Evolutionary conservation across 257 asterid species (phyloP).

Genomic region (Lavandula angustifolia): DNA sequence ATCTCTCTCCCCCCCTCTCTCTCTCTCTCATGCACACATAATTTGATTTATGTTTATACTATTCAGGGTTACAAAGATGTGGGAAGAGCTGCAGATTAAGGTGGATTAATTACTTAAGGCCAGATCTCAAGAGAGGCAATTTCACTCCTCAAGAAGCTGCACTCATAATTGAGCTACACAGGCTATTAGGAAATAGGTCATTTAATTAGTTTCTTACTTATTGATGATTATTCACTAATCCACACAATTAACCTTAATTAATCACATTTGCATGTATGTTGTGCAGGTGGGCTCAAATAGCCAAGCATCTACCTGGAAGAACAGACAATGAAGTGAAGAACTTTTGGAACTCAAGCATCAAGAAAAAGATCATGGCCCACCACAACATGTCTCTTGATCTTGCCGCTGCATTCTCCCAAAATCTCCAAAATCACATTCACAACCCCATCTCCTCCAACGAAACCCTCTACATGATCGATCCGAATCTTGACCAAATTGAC

Average conservation of each 20-base stretch:
- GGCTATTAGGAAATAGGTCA: conserved; percentile 71
- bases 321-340: conserved; percentile 88
- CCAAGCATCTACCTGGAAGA: conserved; percentile 77
- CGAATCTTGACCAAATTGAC: conserved; percentile 7
- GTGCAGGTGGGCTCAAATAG: conserved; percentile 86
- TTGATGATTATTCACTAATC: not conserved
- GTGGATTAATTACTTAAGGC: conserved; percentile 86
- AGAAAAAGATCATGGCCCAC: conserved; percentile 54
- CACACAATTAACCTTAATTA: too few species aligned
- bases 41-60: not conserved
- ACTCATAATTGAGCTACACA: conserved; percentile 64
- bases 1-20: not conserved
- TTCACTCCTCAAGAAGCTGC: conserved; percentile 62
- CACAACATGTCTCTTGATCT: conserved; percentile 36
- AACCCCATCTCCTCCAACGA: conserved; percentile 30
- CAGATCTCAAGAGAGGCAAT: conserved; percentile 77
- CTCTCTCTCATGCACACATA: not conserved
- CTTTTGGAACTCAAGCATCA: conserved; percentile 81
- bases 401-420: conserved; percentile 9
- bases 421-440: conserved; percentile 10
- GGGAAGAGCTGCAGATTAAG: conserved; percentile 87
- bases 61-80: conserved; percentile 75
- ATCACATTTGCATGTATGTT: too few species aligned
- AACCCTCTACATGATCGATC: conserved; percentile 30
- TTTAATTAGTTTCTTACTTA: not conserved